Evolutionary conservation across 2,329 filamentous ascomycete genomes (phyloP).

Genomic region (Byssochlamys sp.): DNA sequence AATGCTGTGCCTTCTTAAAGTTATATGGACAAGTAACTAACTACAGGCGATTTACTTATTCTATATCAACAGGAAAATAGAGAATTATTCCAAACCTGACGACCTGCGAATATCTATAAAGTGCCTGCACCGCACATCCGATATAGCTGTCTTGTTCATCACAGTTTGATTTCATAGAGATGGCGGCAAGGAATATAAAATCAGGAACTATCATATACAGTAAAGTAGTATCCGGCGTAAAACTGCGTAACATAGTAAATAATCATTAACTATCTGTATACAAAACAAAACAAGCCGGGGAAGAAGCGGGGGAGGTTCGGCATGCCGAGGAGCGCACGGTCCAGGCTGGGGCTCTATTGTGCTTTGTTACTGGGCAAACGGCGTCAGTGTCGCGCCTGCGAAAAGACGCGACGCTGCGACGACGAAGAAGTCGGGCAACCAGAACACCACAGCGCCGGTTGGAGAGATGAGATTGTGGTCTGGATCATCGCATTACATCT

Average conservation of each 20-base stretch:
- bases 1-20: no score
- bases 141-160: not conserved
- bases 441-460: not conserved
- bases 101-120: not conserved
- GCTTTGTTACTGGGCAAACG: no score
- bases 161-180: no score
- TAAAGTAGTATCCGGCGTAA: no score
- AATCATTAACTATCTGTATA: not conserved
- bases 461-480: not conserved
- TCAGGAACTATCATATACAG: no score
- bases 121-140: not conserved
- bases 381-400: conserved; percentile 1
- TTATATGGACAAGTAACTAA: no score
- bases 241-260: not conserved
- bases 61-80: no score
- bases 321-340: not conserved
- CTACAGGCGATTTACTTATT: no score
- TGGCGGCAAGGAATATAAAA: no score
- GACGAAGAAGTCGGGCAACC: not conserved
- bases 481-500: not conserved
- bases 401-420: not conserved
- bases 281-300: not conserved
- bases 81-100: no score
- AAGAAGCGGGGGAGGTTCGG: not conserved
- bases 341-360: not conserved